A percentile compares a stretch with the other conserved stretches of the same genome.
These are phyloP conservation scores for Clarireedia monteithiana DNA, from an alignment of 2,329 filamentous ascomycete species.

Conservation along the genomic window DNA sequence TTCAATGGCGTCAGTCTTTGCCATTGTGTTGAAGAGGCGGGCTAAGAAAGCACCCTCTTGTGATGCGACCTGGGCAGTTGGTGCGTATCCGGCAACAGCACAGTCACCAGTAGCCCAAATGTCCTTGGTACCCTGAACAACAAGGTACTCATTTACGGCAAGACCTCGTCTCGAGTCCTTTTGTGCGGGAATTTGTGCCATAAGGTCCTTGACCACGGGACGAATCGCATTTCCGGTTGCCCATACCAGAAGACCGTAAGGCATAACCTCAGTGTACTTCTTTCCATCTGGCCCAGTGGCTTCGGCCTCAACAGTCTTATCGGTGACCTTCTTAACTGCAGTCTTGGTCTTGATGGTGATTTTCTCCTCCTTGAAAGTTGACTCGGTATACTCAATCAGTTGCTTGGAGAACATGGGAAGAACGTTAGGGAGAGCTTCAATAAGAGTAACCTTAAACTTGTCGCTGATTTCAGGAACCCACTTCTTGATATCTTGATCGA, in stretches of 20 bases:
- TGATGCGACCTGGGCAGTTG: conserved; percentile 90
- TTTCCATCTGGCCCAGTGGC: conserved; percentile 72
- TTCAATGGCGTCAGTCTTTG: conserved; percentile 83
- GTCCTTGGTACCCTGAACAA: conserved; percentile 93
- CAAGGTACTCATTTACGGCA: conserved; percentile 96
- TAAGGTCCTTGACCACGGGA: conserved; percentile 82
- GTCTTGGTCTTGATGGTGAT: conserved; percentile 98
- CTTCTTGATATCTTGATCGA: conserved; percentile 96
- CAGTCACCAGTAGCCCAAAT: conserved; percentile 98
- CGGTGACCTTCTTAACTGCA: conserved; percentile 95
- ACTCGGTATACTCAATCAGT: conserved; percentile 98
- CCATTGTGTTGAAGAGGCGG: conserved; percentile 97
- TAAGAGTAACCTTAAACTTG: conserved; percentile 94
- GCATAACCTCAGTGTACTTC: conserved; percentile 74
- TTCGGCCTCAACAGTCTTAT: conserved; percentile 88
- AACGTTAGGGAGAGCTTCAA: conserved; percentile 93
- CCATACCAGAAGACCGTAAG: conserved; percentile 96
- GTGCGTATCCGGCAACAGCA: conserved; percentile 93
- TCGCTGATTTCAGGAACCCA: conserved; percentile 92
- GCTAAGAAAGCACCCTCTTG: conserved; percentile 96
- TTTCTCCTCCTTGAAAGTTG: conserved; percentile 97
- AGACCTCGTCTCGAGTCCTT: conserved; percentile 92
- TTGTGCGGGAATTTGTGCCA: conserved; percentile 86
- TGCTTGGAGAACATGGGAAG: conserved; percentile 98
- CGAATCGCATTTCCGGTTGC: conserved; percentile 94